A percentile compares a stretch with the other conserved stretches of the same genome.
Conservation (phyloP, 352 stramenopile species). For the Phytophthora cryptogea region DNA sequence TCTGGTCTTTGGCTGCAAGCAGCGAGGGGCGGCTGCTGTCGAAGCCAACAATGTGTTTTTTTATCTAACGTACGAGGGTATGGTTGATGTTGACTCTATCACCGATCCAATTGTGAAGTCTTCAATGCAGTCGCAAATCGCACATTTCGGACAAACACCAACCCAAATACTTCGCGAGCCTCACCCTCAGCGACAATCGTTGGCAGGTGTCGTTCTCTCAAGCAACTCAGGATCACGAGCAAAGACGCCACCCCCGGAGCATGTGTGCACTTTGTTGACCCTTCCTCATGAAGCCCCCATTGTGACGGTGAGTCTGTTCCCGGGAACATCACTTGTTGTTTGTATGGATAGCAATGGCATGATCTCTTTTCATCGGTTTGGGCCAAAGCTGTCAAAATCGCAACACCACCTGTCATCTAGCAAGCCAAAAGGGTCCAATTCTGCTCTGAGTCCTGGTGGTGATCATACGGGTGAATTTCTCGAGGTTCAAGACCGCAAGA, state of each 20-base stretch:
- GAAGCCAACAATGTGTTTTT: slow-evolving; percentile 98
- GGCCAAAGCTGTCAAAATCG: slow-evolving; percentile 51
- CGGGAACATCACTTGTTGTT: slow-evolving; percentile 53
- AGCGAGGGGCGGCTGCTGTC: slow-evolving; percentile 84
- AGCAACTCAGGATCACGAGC: neutral
- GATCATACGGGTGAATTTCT: slow-evolving; percentile 47
- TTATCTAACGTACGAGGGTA: slow-evolving; percentile 98
- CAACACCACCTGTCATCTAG: slow-evolving; percentile 39
- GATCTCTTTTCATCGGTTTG: slow-evolving; percentile 73
- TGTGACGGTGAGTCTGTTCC: slow-evolving; percentile 51
- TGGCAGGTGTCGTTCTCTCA: slow-evolving; percentile 11
- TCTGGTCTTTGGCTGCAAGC: slow-evolving; percentile 77
- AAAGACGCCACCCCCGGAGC: slow-evolving; percentile 12
- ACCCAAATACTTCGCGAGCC: slow-evolving; percentile 95
- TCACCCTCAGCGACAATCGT: slow-evolving; percentile 63
- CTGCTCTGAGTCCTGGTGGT: slow-evolving; percentile 10
- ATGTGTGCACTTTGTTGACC: slow-evolving; percentile 29
- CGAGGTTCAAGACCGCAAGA: slow-evolving; percentile 74
- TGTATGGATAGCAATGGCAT: slow-evolving; percentile 75
- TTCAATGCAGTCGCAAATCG: slow-evolving; percentile 96
- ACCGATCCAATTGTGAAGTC: slow-evolving; percentile 92
- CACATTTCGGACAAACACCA: slow-evolving; percentile 98
- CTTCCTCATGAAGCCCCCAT: slow-evolving; percentile 73
- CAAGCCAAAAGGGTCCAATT: slow-evolving; percentile 14
- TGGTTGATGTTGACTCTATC: slow-evolving; percentile 97